Percentiles rank a stretch among this genome's conserved stretches.
Evolutionary conservation across 139 green algal species (phyloP).

Genomic region (Limnomonas spitsbergensis): DNA sequence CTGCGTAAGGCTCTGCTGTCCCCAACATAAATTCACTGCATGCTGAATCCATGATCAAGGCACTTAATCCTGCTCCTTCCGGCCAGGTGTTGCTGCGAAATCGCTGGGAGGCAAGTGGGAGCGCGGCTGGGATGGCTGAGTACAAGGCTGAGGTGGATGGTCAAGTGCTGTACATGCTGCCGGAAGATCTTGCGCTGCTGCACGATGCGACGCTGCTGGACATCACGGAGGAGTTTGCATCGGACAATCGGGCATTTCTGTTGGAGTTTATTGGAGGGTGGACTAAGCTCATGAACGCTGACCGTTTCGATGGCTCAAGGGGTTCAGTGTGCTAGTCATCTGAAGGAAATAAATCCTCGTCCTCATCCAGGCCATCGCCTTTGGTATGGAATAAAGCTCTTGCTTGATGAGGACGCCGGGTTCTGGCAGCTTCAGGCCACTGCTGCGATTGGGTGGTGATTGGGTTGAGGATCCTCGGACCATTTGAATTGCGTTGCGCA

Average conservation of each 20-base stretch:
- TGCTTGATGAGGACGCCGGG: no score
- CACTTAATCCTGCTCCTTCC: no score
- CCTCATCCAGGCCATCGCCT: no score
- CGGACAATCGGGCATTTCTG: constrained; percentile 27
- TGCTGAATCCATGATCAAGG: no score
- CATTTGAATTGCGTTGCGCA: no score
- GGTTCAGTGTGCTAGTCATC: neutral
- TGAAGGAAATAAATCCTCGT: no score
- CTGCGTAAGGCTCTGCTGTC: no score
- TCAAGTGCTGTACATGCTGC: constrained; percentile 21
- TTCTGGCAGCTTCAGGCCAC: no score
- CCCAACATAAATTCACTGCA: no score
- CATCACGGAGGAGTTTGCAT: constrained; percentile 30
- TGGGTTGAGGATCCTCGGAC: no score
- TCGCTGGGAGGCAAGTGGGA: constrained; percentile 9
- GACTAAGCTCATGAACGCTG: constrained; percentile 45
- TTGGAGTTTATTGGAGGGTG: constrained; percentile 28
- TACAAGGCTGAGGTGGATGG: constrained; percentile 18
- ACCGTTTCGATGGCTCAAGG: constrained; percentile 23
- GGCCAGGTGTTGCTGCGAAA: constrained; percentile 18
- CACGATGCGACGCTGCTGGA: neutral
- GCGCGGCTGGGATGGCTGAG: constrained; percentile 6
- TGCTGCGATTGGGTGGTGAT: no score
- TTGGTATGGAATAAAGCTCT: no score
- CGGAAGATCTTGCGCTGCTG: constrained; percentile 24